A percentile compares a stretch with the other conserved stretches of the same genome.
phyloP scores from a whole-genome alignment of 2,329 filamentous ascomycete species.

The Monosporascus ibericus region DNA sequence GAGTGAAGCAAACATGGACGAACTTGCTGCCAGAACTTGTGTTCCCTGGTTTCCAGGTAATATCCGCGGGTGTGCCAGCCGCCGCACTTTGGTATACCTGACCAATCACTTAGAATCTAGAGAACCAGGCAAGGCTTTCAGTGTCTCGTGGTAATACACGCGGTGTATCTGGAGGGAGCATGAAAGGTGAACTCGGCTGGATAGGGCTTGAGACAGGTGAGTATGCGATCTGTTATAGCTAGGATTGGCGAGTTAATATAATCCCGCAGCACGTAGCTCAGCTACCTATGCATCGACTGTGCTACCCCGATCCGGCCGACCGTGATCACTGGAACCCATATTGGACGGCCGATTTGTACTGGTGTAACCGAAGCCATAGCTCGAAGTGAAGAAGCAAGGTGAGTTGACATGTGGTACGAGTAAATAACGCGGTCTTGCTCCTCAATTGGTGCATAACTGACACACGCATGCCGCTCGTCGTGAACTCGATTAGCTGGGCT shows the following conservation, averaged over 20 bases:
- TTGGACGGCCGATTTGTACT: not conserved
- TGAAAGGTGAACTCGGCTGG: not conserved
- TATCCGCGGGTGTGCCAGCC: not conserved
- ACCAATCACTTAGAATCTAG: not conserved
- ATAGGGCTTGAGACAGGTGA: not conserved
- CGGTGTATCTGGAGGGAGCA: conserved; percentile 2
- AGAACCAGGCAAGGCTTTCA: not conserved
- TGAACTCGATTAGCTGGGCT: not conserved
- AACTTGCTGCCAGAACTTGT: not conserved
- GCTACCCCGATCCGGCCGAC: not conserved
- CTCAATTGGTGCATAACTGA: not conserved
- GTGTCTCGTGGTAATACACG: conserved; percentile 7
- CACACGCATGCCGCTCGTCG: not conserved
- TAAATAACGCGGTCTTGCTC: not conserved
- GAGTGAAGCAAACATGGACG: conserved; percentile 9
- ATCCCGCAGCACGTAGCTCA: not conserved
- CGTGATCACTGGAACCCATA: not conserved
- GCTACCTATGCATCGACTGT: not conserved
- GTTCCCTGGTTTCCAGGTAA: not conserved
- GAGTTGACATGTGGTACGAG: not conserved
- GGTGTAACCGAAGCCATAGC: not conserved
- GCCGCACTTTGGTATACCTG: too few relatives aligned
- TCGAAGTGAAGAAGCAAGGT: not conserved
- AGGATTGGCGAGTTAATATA: not conserved
- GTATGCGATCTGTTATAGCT: not conserved